Percentiles rank a stretch among this genome's conserved stretches.
These are phyloP conservation scores for Trichosporon sp. DNA, from an alignment of 1,284 basidiomycete genomes.

Conservation along the genomic window DNA sequence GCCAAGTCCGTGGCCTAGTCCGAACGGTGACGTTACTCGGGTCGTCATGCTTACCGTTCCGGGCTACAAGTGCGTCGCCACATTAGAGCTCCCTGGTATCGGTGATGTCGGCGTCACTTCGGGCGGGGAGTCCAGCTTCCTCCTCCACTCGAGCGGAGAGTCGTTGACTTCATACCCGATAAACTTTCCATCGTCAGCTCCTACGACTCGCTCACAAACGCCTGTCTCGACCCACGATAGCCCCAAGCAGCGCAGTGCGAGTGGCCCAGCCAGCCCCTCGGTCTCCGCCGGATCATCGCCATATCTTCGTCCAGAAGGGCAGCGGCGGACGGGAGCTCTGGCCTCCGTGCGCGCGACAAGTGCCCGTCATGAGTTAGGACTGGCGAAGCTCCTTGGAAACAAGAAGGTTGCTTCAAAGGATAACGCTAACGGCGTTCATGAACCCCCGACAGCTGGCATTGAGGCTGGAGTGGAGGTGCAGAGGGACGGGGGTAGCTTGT, in stretches of 20 bases:
- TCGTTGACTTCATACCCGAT: conserved; percentile 40
- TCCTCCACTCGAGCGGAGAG: conserved; percentile 34
- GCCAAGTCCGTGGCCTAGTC: conserved; percentile 37
- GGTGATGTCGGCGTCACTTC: conserved; percentile 33
- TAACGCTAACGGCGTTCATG: neutral
- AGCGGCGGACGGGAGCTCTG: conserved; percentile 13
- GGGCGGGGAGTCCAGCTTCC: conserved; percentile 20
- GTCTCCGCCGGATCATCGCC: conserved; percentile 1
- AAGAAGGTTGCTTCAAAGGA: conserved; percentile 4
- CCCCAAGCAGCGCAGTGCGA: neutral
- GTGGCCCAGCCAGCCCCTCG: neutral
- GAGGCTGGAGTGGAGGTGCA: conserved; percentile 39
- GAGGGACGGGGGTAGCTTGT: conserved; percentile 37
- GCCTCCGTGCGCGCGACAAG: conserved; percentile 9
- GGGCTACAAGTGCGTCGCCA: conserved; percentile 20
- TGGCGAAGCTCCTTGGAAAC: conserved; percentile 38
- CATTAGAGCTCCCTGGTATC: conserved; percentile 41
- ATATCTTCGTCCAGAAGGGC: neutral
- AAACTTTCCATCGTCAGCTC: conserved; percentile 20
- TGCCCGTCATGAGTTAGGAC: conserved; percentile 23
- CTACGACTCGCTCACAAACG: neutral
- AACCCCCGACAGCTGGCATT: conserved; percentile 18
- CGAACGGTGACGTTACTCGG: conserved; percentile 41
- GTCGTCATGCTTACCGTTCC: conserved; percentile 30
- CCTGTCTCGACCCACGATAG: neutral